Conservation (phyloP, 306 rosid species). For the Elaeagnus macrophylla region DNA sequence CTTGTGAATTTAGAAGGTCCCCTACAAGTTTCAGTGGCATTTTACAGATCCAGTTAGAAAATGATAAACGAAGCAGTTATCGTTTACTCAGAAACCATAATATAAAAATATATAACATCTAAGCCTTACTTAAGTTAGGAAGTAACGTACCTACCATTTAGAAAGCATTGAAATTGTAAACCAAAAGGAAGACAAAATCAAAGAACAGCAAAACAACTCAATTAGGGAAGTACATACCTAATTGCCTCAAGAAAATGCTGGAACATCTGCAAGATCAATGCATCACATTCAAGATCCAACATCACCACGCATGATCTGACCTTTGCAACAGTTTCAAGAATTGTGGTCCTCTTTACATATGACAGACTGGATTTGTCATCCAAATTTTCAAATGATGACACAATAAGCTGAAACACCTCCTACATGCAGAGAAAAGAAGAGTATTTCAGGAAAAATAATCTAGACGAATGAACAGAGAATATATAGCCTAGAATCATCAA, state of each 20-base stretch:
- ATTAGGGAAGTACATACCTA: conserved; percentile 40
- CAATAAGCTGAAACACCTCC: conserved; percentile 81
- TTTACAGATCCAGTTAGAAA: too few relatives aligned
- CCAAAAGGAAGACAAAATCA: neutral
- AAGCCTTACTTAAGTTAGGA: too few relatives aligned
- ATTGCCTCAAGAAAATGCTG: conserved; percentile 64
- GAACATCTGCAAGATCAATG: conserved; percentile 78
- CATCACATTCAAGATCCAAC: conserved; percentile 92
- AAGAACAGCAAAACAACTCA: neutral
- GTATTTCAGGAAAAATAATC: neutral
- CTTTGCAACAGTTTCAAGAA: conserved; percentile 87
- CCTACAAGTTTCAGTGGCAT: too few relatives aligned
- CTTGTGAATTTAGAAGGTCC: too few relatives aligned
- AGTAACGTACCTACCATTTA: too few relatives aligned
- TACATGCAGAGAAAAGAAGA: conserved; percentile 22
- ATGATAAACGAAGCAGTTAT: too few relatives aligned
- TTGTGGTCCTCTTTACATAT: conserved; percentile 51
- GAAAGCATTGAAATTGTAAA: too few relatives aligned
- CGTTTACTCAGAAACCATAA: too few relatives aligned
- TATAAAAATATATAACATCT: too few relatives aligned
- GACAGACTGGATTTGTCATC: conserved; percentile 58
- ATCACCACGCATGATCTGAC: conserved; percentile 90
- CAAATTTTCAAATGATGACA: conserved; percentile 80
- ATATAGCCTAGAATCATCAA: neutral
- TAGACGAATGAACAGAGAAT: neutral